Base-by-base conservation (phyloP, 2,329 filamentous ascomycete species). In the Sclerotiophoma versabilis region DNA sequence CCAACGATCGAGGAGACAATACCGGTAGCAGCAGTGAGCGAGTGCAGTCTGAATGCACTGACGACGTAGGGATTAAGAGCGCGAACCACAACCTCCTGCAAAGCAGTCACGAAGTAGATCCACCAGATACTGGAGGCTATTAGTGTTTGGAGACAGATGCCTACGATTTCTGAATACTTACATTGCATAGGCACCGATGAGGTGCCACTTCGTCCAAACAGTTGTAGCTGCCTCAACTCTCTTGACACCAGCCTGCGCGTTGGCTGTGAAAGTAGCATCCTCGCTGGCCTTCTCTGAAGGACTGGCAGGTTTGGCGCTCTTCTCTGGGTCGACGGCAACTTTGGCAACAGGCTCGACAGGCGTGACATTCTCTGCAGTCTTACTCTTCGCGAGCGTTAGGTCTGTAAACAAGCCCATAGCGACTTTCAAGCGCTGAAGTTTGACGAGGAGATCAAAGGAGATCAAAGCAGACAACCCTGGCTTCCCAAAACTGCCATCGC, bases 21-120 rank as follows among this genome's bases (percentile, higher is more conserved):
- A 34, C 61, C 60, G 3, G 68, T 72, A 6, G 69, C 68, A 0
- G 73, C 71, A 14, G 69, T 71, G 9, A 74, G 64, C 9, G 65
- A 70, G 50, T 72, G 72, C 9, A 60, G 41, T 10, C 56, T 54
- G 38, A 49, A 76, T 1, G 64, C 63, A 27, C 66, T 72, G 9
- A 70, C 70, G 34, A 81, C 77, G 49, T 70, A 76, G 9, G 71
- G 66, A 5, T 65, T 65, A 30, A 76, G 43, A 6, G 75, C 77
- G 45, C 73, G 73, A 17, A 76, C 72, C 36, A 76, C 73, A 34
- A 71, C 70, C 50, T 77, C 66, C 56, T 80, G 72, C 39, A 81
- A 63, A 12, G 76, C 79, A 46, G 81, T 81, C 55, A 79, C 75
- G 53, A 82, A 77, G 46, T 78, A 78, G 50, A 80, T 75, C 14